Conservation (phyloP, 2,329 filamentous ascomycete genomes). For the Scedosporium apiospermum region DNA sequence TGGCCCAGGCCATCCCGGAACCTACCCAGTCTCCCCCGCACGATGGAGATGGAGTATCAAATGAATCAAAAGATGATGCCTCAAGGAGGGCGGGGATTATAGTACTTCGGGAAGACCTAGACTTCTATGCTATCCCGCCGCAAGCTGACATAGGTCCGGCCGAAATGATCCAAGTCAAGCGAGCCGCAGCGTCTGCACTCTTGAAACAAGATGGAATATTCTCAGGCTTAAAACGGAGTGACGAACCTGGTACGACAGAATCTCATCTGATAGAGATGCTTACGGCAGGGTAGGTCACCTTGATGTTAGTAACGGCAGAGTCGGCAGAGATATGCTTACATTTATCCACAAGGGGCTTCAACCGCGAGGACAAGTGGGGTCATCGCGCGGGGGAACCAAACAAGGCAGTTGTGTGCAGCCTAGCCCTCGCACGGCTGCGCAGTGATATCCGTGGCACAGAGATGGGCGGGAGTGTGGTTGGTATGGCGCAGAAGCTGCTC, state of each 20-base stretch:
- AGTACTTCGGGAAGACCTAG: slow-evolving; percentile 87
- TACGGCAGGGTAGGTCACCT: slow-evolving; percentile 72
- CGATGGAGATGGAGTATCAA: slow-evolving; percentile 50
- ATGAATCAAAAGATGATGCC: slow-evolving; percentile 53
- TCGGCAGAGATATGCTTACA: slow-evolving; percentile 2
- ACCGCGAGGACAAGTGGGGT: slow-evolving; percentile 91
- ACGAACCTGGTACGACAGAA: slow-evolving; percentile 92
- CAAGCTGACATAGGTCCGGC: slow-evolving; percentile 69
- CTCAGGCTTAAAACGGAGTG: slow-evolving; percentile 85
- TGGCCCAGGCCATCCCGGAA: slow-evolving; percentile 91
- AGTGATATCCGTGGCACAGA: slow-evolving; percentile 82
- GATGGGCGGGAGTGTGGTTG: slow-evolving; percentile 68
- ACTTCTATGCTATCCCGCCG: slow-evolving; percentile 95
- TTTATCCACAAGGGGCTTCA: slow-evolving; percentile 63
- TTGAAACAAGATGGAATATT: slow-evolving; percentile 91
- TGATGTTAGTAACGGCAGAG: background rate
- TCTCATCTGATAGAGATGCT: slow-evolving; percentile 99
- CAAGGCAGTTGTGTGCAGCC: slow-evolving; percentile 96
- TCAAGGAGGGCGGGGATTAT: slow-evolving; percentile 95
- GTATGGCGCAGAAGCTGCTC: slow-evolving; percentile 96
- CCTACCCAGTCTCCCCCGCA: slow-evolving; percentile 56
- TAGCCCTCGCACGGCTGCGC: slow-evolving; percentile 83
- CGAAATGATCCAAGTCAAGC: slow-evolving; percentile 95
- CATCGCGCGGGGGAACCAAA: slow-evolving; percentile 96
- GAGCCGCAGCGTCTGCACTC: slow-evolving; percentile 78